Evolutionary conservation across 2,329 filamentous ascomycete genomes (phyloP), one percentile per base, ranked within the genome.

Genomic region (Lojkania enalia): DNA sequence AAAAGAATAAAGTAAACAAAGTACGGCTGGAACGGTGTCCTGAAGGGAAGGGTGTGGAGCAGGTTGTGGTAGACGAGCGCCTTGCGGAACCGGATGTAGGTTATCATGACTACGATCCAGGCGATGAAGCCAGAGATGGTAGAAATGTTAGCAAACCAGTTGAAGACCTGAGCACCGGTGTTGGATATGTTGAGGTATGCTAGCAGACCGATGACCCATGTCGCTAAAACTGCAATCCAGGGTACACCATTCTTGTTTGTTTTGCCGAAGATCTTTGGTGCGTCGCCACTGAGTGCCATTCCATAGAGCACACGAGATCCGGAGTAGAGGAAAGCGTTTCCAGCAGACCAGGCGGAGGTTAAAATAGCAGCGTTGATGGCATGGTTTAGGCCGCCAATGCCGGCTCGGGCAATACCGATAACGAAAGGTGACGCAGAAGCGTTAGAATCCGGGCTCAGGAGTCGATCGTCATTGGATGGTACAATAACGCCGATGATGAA

Each of bases 351-450:
- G 0, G 84, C 86, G 0, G 84, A 87, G 0, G 84, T 87, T 48
- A 90, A 76, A 51, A 91, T 82, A 9, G 90, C 76, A 20, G 86
- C 87, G 62, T 92, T 92, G 66, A 91, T 84, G 33, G 90, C 79
- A 2, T 82, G 83, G 0, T 86, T 84, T 4, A 90, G 77, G 5
- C 78, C 84, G 5, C 72, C 74, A 46, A 90, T 84, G 0, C 86
- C 85, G 2, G 86, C 87, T 20, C 81, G 77, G 1, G 77, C 74
- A 14, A 86, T 84, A 14, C 86, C 87, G 51, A 90, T 87, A 44
- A 91, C 86, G 38, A 69, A 69, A 3, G 66, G 64, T 5, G 64
- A 67, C 6, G 63, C 61, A 2, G 63, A 59, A 15, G 66, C 66
- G 42, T 67, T 66, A n/a, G 61, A 64, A 30, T 39, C 49, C 1